phyloP scores from a whole-genome alignment of 306 rosid species.

The Pyrus betulifolia region DNA sequence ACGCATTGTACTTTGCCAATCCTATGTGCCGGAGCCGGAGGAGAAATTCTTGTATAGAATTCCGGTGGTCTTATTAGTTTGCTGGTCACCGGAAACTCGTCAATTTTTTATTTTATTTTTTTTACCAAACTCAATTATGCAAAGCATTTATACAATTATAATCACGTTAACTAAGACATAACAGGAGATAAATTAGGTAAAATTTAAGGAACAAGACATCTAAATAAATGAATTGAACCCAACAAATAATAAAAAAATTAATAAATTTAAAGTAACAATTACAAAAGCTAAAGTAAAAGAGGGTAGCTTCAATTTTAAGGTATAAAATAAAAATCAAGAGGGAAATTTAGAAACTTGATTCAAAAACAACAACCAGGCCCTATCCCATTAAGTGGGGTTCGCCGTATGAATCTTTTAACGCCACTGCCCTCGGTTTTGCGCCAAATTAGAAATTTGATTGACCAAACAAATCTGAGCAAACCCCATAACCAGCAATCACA shows the following conservation, averaged over 20 bases:
- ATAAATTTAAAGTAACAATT: background rate
- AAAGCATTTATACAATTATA: background rate
- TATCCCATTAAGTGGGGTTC: too few species aligned
- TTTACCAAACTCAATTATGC: too few species aligned
- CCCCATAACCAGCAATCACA: background rate
- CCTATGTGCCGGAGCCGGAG: too few species aligned
- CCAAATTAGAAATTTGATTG: background rate
- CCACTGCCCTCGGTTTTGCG: too few species aligned
- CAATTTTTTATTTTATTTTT: too few species aligned
- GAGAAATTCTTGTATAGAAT: background rate
- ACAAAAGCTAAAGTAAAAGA: background rate
- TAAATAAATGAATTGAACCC: background rate
- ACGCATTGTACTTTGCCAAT: too few species aligned
- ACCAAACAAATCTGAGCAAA: background rate
- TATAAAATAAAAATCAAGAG: constrained; percentile 6
- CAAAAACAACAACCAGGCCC: too few species aligned
- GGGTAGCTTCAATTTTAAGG: constrained; percentile 3
- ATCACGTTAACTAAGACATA: background rate
- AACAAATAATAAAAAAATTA: background rate
- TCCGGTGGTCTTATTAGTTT: background rate
- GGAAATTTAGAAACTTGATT: background rate
- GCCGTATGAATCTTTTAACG: too few species aligned
- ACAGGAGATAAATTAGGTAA: background rate
- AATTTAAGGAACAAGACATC: background rate
- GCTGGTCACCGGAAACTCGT: background rate